Evolutionary conservation across 805 yeast genomes (phyloP).

Genomic region (Candida insectalens): DNA sequence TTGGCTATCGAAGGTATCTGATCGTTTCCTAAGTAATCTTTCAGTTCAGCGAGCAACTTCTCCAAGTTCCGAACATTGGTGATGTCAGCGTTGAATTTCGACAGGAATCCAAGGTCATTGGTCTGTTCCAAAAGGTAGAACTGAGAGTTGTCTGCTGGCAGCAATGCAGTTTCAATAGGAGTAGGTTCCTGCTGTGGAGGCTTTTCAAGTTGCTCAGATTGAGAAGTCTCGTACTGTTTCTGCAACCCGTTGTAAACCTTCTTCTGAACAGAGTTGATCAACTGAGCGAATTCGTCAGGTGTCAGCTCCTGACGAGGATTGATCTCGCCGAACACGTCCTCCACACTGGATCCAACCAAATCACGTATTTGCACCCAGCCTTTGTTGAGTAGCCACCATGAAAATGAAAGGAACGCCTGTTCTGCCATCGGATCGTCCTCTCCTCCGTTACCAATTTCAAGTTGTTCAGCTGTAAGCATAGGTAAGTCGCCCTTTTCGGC

Average conservation of each 20-base stretch:
- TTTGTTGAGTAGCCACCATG: conserved; percentile 89
- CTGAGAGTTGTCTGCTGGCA: conserved; percentile 46
- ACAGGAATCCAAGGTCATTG: conserved; percentile 30
- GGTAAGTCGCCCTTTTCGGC: conserved; percentile 5
- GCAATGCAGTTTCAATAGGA: conserved; percentile 21
- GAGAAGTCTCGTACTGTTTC: background rate
- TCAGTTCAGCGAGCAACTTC: conserved; percentile 21
- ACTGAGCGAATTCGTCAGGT: conserved; percentile 45
- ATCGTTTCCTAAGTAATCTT: conserved; percentile 18
- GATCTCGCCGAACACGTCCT: conserved; percentile 47
- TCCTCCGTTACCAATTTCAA: conserved; percentile 17
- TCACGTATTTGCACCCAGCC: conserved; percentile 63
- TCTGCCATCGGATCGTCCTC: conserved; percentile 39
- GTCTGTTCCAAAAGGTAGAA: conserved; percentile 47
- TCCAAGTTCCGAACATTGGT: conserved; percentile 18
- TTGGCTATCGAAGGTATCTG: conserved; percentile 23
- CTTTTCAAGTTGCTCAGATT: background rate
- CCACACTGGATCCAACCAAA: conserved; percentile 47
- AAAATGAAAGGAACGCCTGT: conserved; percentile 74
- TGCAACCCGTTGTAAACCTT: conserved; percentile 10
- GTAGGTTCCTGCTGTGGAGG: background rate
- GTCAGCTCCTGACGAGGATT: conserved; percentile 69
- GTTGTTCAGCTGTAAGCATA: conserved; percentile 10
- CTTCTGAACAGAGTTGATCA: conserved; percentile 30
- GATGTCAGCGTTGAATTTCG: conserved; percentile 17